Conservation (phyloP, 352 stramenopile species). For the Globisporangium orthogonon region DNA sequence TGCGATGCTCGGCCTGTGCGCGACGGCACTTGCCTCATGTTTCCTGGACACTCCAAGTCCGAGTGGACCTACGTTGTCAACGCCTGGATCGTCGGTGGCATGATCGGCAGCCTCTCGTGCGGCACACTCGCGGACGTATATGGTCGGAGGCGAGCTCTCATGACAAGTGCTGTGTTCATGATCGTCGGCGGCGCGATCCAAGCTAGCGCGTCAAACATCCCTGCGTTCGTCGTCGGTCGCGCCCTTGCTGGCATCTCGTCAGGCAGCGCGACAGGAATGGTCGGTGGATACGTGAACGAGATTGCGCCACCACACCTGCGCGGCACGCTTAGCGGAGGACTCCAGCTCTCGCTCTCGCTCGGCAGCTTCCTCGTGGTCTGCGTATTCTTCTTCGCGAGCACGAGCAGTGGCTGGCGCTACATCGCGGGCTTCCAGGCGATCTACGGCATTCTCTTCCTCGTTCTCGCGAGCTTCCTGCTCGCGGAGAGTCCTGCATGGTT, state of each 20-base stretch:
- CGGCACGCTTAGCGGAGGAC: conserved; percentile 19
- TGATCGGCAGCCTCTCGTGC: conserved; percentile 27
- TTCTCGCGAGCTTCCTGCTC: conserved; percentile 19
- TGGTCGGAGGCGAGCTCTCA: conserved; percentile 22
- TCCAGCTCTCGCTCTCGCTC: conserved; percentile 41
- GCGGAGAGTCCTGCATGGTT: conserved; percentile 35
- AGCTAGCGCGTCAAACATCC: conserved; percentile 18
- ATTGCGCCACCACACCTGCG: conserved; percentile 31
- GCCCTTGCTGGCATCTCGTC: conserved; percentile 32
- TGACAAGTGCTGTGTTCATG: conserved; percentile 28
- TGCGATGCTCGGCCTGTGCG: conserved; percentile 22
- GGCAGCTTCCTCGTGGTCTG: conserved; percentile 35
- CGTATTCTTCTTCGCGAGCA: conserved; percentile 53
- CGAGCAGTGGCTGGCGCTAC: conserved; percentile 34
- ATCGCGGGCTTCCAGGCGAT: conserved; percentile 30
- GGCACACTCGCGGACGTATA: conserved; percentile 22
- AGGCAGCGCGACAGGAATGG: conserved; percentile 22
- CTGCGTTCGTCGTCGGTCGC: conserved; percentile 27
- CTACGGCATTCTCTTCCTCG: conserved; percentile 20
- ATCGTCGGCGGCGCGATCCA: conserved; percentile 26
- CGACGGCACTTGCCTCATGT: conserved; percentile 27
- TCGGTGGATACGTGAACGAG: conserved; percentile 41
- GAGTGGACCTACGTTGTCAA: conserved; percentile 36
- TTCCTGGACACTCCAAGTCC: conserved; percentile 23
- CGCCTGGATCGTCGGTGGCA: conserved; percentile 33